Conservation (phyloP, 768 basidiomycete species). For the Tylopilus balloui region DNA sequence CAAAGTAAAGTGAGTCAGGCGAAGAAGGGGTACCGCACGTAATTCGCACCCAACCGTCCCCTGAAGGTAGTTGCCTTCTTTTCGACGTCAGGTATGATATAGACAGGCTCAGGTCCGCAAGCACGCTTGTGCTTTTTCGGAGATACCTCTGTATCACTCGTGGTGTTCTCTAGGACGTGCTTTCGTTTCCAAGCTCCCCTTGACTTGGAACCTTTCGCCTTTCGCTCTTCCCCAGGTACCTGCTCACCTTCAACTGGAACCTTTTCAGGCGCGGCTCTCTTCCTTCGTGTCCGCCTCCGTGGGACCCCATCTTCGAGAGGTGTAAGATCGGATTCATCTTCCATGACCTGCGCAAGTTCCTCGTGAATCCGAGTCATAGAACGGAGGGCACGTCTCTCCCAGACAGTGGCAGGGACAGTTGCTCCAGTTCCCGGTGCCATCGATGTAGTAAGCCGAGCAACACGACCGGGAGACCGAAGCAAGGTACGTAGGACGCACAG, state of each 20-base stretch:
- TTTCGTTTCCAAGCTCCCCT: conserved; percentile 6
- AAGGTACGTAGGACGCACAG: no score
- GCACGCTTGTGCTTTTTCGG: conserved; percentile 29
- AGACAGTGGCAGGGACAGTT: not conserved
- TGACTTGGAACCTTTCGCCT: not conserved
- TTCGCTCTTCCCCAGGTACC: not conserved
- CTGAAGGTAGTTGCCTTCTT: conserved; percentile 63
- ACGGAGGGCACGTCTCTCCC: conserved; percentile 1
- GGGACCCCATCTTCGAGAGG: conserved; percentile 10
- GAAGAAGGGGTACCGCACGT: not conserved
- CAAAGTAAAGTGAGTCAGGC: conserved; percentile 3
- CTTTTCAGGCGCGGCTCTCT: not conserved
- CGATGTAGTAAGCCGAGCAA: not conserved
- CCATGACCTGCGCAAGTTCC: not conserved
- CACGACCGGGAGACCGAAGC: not conserved
- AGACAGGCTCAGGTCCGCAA: conserved; percentile 47
- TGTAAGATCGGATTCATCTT: conserved; percentile 15
- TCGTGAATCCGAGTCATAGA: not conserved
- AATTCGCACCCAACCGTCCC: conserved; percentile 55
- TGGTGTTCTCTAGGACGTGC: conserved; percentile 10
- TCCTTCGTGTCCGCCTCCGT: not conserved
- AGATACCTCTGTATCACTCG: conserved; percentile 2
- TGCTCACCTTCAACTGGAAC: not conserved
- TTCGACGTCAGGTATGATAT: conserved; percentile 69
- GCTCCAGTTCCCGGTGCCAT: not conserved